phyloP scores from a whole-genome alignment of 257 asterid genomes.

The Anisodus tanguticus region DNA sequence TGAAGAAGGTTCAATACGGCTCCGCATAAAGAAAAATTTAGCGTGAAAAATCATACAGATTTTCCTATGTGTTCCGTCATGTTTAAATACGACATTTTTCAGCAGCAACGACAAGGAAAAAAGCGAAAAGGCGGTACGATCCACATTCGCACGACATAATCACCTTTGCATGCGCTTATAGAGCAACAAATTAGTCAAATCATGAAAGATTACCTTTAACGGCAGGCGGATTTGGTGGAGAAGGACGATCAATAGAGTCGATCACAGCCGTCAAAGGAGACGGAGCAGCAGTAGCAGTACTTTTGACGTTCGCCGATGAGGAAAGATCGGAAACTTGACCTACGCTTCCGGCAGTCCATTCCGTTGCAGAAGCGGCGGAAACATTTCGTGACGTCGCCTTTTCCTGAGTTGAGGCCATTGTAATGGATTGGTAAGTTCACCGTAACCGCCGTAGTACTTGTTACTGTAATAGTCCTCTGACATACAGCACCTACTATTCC shows the following conservation, averaged over 20 bases:
- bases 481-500: slow-evolving; percentile 61
- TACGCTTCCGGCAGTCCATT: slow-evolving; percentile 11
- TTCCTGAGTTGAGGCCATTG: slow-evolving; percentile 94
- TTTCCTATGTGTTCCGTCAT: neutral
- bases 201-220: slow-evolving; percentile 29
- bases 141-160: neutral
- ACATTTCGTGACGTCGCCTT: slow-evolving; percentile 63
- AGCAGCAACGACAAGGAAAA: neutral
- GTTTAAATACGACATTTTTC: neutral
- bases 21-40: neutral
- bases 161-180: slow-evolving; percentile 1
- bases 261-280: slow-evolving; percentile 32
- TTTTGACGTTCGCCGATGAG: slow-evolving; percentile 7
- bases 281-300: neutral
- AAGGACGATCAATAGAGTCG: slow-evolving; percentile 30
- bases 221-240: neutral
- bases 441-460: slow-evolving; percentile 64
- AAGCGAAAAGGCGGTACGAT: neutral
- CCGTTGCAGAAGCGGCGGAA: slow-evolving; percentile 27
- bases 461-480: slow-evolving; percentile 56
- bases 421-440: slow-evolving; percentile 74
- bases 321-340: slow-evolving; percentile 23
- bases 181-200: slow-evolving; percentile 6
- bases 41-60: neutral
- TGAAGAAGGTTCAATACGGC: neutral